A percentile compares a stretch with the other conserved stretches of the same genome.
phyloP scores from a whole-genome alignment of 768 basidiomycete genomes.

The Auriscalpium microsporum region DNA sequence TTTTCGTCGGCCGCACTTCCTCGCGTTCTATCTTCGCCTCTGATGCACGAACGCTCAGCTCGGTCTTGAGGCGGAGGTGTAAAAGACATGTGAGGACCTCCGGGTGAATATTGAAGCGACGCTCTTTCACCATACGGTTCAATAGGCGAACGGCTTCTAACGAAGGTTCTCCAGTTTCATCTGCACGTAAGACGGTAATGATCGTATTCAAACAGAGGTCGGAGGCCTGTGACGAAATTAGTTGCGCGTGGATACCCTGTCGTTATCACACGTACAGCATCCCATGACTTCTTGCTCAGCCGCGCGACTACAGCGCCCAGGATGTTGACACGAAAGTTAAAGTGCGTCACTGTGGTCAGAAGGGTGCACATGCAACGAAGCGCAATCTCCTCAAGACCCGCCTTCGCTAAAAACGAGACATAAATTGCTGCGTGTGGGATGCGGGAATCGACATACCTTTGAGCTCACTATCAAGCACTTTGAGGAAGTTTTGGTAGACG shows the following conservation, averaged over 20 bases:
- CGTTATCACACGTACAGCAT: slow-evolving; percentile 48
- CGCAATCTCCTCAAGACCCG: slow-evolving; percentile 56
- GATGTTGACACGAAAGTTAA: slow-evolving; percentile 93
- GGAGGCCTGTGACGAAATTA: slow-evolving; percentile 49
- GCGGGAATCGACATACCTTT: slow-evolving; percentile 50
- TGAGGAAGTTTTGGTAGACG: slow-evolving; percentile 85
- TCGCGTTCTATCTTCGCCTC: slow-evolving; percentile 55
- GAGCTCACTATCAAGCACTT: slow-evolving; percentile 74
- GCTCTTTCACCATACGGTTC: slow-evolving; percentile 94
- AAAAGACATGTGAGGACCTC: slow-evolving; percentile 80
- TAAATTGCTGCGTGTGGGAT: slow-evolving; percentile 1
- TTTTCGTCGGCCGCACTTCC: slow-evolving; percentile 22
- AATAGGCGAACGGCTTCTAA: slow-evolving; percentile 84
- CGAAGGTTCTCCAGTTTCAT: slow-evolving; percentile 73
- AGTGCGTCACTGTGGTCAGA: slow-evolving; percentile 77
- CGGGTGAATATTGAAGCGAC: slow-evolving; percentile 82
- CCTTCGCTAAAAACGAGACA: slow-evolving; percentile 38
- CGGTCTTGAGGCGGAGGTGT: slow-evolving; percentile 78
- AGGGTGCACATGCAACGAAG: slow-evolving; percentile 86
- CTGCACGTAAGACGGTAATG: slow-evolving; percentile 74
- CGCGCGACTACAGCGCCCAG: slow-evolving; percentile 80
- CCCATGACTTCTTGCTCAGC: slow-evolving; percentile 83
- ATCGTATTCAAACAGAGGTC: slow-evolving; percentile 79
- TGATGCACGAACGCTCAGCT: slow-evolving; percentile 74
- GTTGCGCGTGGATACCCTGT: slow-evolving; percentile 1